These are phyloP conservation scores for Suhomyces sp. DNA, from an alignment of 805 yeast genomes.

Conservation along the genomic window DNA sequence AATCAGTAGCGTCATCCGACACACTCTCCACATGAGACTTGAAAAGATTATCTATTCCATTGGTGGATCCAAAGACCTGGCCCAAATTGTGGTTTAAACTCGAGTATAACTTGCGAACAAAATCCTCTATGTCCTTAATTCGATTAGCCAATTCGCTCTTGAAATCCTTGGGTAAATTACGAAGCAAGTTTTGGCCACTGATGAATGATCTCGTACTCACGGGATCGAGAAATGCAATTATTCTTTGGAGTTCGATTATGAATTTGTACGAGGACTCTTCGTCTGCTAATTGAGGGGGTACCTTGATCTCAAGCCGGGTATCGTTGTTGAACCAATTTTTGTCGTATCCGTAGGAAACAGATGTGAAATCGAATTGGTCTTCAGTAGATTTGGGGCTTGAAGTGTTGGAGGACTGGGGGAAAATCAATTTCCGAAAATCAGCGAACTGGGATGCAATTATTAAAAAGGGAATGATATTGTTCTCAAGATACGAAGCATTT, in stretches of 20 bases:
- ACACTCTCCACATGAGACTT: conserved; percentile 29
- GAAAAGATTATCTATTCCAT: conserved; percentile 16
- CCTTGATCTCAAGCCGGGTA: conserved; percentile 5
- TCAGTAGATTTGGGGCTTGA: no score
- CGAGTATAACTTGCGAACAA: conserved; percentile 13
- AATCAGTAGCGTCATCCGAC: conserved; percentile 24
- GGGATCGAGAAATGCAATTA: conserved; percentile 19
- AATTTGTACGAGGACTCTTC: conserved; percentile 12
- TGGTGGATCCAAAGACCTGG: not conserved
- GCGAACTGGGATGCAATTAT: conserved; percentile 25
- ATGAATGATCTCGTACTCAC: conserved; percentile 22
- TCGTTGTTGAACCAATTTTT: conserved; percentile 19
- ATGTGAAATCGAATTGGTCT: no score
- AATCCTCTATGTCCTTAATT: conserved; percentile 20
- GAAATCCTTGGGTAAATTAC: conserved; percentile 19
- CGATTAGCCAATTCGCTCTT: conserved; percentile 16
- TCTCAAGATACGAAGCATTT: conserved; percentile 18
- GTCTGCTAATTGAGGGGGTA: conserved; percentile 8
- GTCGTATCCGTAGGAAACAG: conserved; percentile 17
- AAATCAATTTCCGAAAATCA: conserved; percentile 17
- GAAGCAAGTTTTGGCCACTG: conserved; percentile 18
- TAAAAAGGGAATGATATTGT: conserved; percentile 30
- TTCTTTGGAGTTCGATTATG: conserved; percentile 23
- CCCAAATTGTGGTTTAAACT: conserved; percentile 5
- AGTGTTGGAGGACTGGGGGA: conserved; percentile 5